Base-by-base conservation (phyloP, 2,329 filamentous ascomycete species). In the Sclerotinia nivalis region DNA sequence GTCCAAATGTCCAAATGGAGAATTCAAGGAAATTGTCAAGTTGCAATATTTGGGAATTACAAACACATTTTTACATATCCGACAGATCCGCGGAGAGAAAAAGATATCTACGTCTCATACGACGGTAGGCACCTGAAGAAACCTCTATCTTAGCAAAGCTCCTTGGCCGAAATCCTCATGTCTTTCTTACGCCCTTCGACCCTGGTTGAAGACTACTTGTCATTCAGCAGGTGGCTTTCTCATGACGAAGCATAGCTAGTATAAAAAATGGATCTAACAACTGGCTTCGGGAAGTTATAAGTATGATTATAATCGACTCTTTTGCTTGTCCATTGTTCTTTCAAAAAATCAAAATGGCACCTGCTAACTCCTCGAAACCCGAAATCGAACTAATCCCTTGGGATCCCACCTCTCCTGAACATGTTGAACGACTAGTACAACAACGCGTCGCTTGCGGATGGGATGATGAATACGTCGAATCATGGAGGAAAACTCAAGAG, bases 391-490 rank as follows among this genome's bases (percentile, higher is more conserved):
- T 85, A 52, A 75, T 85, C 28, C 82, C 83, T 12, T 85, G 81
- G 81, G 83, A 85, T 70, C 76, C 80, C 13, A 74, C 72, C 22
- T 81, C 78, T 58, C 76, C 77, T 12, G 75, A 76, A n/a, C 83
- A 85, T 68, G 75, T 78, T 47, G 71, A 80, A 69, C 77, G 83
- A 50, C 75, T 85, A 74, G 75, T 79, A 52, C 77, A 81, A 40
- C 83, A 85, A 74, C 80, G 83, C 20, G 73, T 83, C 18, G 80
- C 80, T 4, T 85, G 83, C 71, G 82, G 82, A 22, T 85, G 83
- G 83, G 77, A 80, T 54, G 68, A 73, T 18, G 77, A 83, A 5
- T 73, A 78, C 40, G 79, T 85, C 2, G 72, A 74, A 69, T 54
- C 56, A 25, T 74, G 72, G 74, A 70, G 49, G 66, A 52, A 9